Base-by-base conservation (phyloP, 306 rosid genomes). In the Trichosanthes cucumerina region DNA sequence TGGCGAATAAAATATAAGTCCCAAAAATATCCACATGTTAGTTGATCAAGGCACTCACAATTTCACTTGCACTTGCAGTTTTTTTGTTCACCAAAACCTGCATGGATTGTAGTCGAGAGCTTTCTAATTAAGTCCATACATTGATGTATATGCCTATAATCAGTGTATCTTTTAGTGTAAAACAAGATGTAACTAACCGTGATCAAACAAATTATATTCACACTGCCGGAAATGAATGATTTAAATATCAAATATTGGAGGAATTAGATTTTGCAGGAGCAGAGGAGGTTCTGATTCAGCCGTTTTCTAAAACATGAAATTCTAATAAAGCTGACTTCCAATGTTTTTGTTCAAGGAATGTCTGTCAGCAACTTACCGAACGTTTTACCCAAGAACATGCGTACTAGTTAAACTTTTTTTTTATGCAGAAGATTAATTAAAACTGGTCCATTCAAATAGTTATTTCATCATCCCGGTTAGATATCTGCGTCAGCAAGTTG, bases 31-130 rank as follows among this genome's bases (percentile, higher is more conserved):
- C 72, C 60, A 76, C 15, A 66, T 21, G 80, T 19, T 31, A 54
- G 78, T 74, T 80, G 78, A 81, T 19, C 75, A 19, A 84, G 85
- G 66, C 64, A 59, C 98, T 89, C 83, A 95, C 98, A 75, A 95
- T 95, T 95, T 95, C 98, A 86, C 98, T 92, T 43, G 99, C 97
- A 85, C 97, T 95, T 7, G 98, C 99, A 84, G 98, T 95, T 79
- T 84, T 91, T 73, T 86, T 88, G 83, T 95, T 95, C 84, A 95
- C 97, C 83, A 95, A 87, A 84, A 95, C 90, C 98, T 95, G 97
- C 84, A 85, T 79, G 79, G 85, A 66, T 19, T 33, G 18, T 62
- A 53, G 66, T 76, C 77, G 80, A 49, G 80, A 82, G 77, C 85
- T 79, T 76, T 79, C 77, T 44, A 72, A 24, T 72, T 15, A 46